Evolutionary conservation across 108 stramenopile genomes (phyloP), one percentile per base, ranked within the genome.

Genomic region (Tribonema minus): DNA sequence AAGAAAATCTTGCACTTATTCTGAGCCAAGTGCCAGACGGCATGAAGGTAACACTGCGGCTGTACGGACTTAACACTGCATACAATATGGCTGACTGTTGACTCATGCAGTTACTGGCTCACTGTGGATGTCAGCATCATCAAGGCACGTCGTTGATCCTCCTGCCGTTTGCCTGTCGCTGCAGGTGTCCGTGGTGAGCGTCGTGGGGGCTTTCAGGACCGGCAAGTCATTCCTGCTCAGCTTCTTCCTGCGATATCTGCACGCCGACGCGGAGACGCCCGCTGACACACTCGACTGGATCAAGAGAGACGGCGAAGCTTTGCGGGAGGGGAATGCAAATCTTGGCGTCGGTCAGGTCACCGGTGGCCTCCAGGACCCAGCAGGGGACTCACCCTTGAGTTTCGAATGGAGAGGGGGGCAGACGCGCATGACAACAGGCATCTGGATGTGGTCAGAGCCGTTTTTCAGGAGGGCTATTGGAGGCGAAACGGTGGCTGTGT

Each of bases 401-500:
- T 99, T 99, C 82, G 87, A 91, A 61, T 99, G 98, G 98, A 67
- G 92, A 27, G 95, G 94, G 28, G 98, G 98, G 23, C 83, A 82
- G 37, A 93, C 95, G 41, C 88, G 96, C 29, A 90, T 94, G 83
- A 99, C 96, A 34, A 97, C 96, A 3, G 98, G 98, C 33, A 99
- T 99, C 75, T 98, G 96, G 96, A 93, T 98, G 91, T 99, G 98
- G 98, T 92, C 87, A 71, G 91, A 97, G 63, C 95, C 96, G 1
- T 93, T 95, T 81, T 86, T 94, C 72, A 75, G 80, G 5, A 62
- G 73, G 9, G 77, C 64, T 30, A 82, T 68, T n/a, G 71, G 71
- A 7, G 90, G 84, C 20, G 85, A 87, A 33, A 76, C 71, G 58
- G 75, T 95, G 12, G 96, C 96, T 2, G 89, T 99, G 5, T 46